phyloP scores from a whole-genome alignment of 345 rosid species.

The Camelina neglecta region DNA sequence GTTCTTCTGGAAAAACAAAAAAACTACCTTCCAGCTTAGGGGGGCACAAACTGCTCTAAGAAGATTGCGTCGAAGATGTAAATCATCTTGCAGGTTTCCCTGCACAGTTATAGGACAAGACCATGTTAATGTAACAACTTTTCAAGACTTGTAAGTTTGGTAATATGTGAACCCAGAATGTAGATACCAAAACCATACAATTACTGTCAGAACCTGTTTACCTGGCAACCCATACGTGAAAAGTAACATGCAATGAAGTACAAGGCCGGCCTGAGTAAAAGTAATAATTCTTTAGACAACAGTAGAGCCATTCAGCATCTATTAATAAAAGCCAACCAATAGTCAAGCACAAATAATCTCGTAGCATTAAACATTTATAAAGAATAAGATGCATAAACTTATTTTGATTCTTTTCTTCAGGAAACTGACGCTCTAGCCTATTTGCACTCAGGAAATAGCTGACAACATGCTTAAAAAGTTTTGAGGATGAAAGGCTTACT shows the following conservation, averaged over 20 bases:
- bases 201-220: slow-evolving; percentile 48
- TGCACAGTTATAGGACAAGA: slow-evolving; percentile 44
- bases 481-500: slow-evolving; percentile 54
- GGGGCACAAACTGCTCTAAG: slow-evolving; percentile 63
- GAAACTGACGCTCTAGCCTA: slow-evolving; percentile 21
- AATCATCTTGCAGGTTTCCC: slow-evolving; percentile 78
- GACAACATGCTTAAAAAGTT: slow-evolving; percentile 17
- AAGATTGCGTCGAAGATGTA: slow-evolving; percentile 79
- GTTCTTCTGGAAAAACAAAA: slow-evolving; percentile 6
- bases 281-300: slow-evolving; percentile 33
- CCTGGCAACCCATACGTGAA: slow-evolving; percentile 85
- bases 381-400: slow-evolving; percentile 27
- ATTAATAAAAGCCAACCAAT: slow-evolving; percentile 4
- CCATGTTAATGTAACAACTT: slow-evolving; percentile 20
- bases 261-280: slow-evolving; percentile 70
- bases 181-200: slow-evolving; percentile 29
- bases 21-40: slow-evolving; percentile 71
- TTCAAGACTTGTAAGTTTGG: slow-evolving; percentile 21
- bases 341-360: slow-evolving; percentile 15
- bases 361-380: not conserved
- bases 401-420: not conserved
- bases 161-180: slow-evolving; percentile 14
- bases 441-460: slow-evolving; percentile 28
- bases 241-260: slow-evolving; percentile 82
- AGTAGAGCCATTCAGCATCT: slow-evolving; percentile 27